Base-by-base conservation (phyloP, 371 early-diverging fungal species). In the Mortierella sp. region DNA sequence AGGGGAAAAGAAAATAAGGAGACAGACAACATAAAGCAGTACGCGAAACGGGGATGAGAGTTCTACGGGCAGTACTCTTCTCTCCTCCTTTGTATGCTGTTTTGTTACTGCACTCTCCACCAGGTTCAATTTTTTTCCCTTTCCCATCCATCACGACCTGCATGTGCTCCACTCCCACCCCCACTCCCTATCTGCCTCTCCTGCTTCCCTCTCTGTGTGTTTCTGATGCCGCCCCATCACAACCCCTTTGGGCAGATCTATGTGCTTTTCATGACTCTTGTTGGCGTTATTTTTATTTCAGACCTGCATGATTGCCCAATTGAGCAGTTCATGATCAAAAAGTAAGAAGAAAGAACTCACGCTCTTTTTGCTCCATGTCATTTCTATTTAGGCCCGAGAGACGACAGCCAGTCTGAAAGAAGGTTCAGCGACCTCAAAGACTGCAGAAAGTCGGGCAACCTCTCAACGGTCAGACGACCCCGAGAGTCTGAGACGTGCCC, bases 401-500 rank as follows among this genome's bases (percentile, higher is more conserved):
- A 81, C 85, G 9, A 76, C 85, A 45, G 84, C 84, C 19, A 81
- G 81, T 57, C 42, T 81, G 19, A 79, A 81, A 31, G 81, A 68
- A 54, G 48, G 55, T 45, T 19, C 76, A 6, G 31, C 24, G 1
- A 34, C 76, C 42, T 72, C 57, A 60, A 83, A 76, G 72, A 71
- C 75, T 38, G 24, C 73, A 21, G 55, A 10, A 26, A 68, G 42
- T 16, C 28, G 57, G 3, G 58, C 72, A 16, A 45, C 55, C 10
- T 63, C 63, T 11, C 73, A 75, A 19, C 58, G 65, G 21, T 76
- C 81, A 45, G 68, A 80, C 52, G 88, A 89, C 58, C 77, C 90
- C 24, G 84, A 89, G 73, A 71, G 84, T 60, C 72, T 92, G 68
- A 84, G 82, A 71, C 74, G 73, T 14, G 84, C 91, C 70, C 81